Evolutionary conservation across 108 stramenopile species (phyloP), one percentile per base, ranked within the genome.

Genomic region (Asterionellopsis glacialis): DNA sequence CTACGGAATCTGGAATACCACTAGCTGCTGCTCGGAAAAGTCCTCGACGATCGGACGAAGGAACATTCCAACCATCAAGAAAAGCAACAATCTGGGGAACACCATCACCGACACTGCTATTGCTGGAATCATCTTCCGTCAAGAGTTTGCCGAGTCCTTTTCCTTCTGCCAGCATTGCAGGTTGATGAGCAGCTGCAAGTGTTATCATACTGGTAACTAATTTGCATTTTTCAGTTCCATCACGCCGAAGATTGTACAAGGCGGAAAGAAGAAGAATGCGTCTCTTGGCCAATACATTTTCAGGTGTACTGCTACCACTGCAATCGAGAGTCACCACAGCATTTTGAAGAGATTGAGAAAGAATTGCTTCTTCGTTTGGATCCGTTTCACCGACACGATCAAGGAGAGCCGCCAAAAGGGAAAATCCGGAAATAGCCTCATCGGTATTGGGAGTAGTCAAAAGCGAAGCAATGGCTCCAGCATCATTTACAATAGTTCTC

Each of bases 241-340:
- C 73, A 5, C 73, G 68, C 50, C 91, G 72, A 64, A 89, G 77
- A 70, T 92, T 92, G 74, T 87, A 92, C 23, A 92, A 52, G 6
- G 83, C 73, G 11, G 79, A 76, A 23, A 85, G 51, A 19, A 81
- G 59, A 6, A 67, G 45, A 41, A 85, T 53, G 38, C 57, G 51
- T 21, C 60, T 38, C 23, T 68, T 65, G 45, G 63, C 42, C 61
- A 70, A 49, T 43, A 47, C 81, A 68, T 66, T 60, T 69, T 41
- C 65, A 21, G 51, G 68, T 9, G 55, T 47, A 12, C 45, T 58
- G 18, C 51, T 22, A 0, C 42, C 71, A n/a, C n/a, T 48, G 33
- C 33, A 33, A 33, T 33, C 33, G 0, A 38, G 28, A 13, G 54
- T 21, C 22, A 40, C 57, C 24, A 44, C 51, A 16, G 55, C 59